Evolutionary conservation across 768 basidiomycete species (phyloP), one percentile per base, ranked within the genome.

Genomic region (Suillus spraguei): DNA sequence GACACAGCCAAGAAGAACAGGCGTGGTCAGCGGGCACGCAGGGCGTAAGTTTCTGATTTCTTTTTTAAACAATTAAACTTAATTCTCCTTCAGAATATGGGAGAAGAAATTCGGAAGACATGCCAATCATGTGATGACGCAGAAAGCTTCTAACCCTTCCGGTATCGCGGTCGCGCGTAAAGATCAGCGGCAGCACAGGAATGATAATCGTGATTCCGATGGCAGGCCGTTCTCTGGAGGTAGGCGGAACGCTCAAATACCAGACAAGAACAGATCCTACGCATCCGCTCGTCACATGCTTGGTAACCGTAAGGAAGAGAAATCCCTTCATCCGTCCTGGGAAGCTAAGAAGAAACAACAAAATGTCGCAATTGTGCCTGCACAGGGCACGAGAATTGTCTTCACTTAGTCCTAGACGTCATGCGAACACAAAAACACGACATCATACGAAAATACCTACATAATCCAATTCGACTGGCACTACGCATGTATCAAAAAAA

Each of bases 71-170:
- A 49, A 54, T 63, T 33, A 55, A 49, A 50, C n/a, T 47, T 42
- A 41, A 38, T 60, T 58, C 13, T 42, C 52, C 46, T 59, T 47
- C 69, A 98, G 96, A 2, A 97, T 99, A 67, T 98, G 97, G 96
- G 97, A 98, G 78, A 96, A 95, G 79, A 98, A 95, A 76, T 99
- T 87, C 69, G 97, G 97, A 55, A 85, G 81, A 64, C 86, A 88
- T 65, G 96, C 97, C 28, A 97, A 97, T 73, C 97, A 99, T 74
- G 84, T 96, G 77, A 90, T 91, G 76, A 90, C 87, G 67, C 74
- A 78, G 64, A 72, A 70, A 60, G 59, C 59, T 55, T 35, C 68
- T 59, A 68, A 68, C 39, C 53, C 60, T 36, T 62, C 66, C 49
- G 63, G 61, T 14, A 59, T 13, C 20, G 10, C 24, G 6, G 24